phyloP scores from a whole-genome alignment of 176 grass and related monocot genomes.

The Phoenix roebelenii region DNA sequence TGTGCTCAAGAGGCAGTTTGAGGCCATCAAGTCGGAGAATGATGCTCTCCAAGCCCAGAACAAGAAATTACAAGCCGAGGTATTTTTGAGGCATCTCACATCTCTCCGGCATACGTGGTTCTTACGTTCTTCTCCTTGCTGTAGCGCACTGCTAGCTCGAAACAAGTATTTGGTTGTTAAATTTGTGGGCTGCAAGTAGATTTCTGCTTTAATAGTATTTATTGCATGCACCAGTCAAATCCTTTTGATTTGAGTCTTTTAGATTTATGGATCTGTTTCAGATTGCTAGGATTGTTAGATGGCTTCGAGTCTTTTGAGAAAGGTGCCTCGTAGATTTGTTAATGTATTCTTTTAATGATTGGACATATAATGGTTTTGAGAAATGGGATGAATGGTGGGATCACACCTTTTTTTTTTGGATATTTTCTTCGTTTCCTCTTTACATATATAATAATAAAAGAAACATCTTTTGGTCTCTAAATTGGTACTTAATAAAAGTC shows the following conservation, averaged over 20 bases:
- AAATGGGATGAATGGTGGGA: no score
- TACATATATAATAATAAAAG: no score
- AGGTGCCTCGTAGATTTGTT: not conserved
- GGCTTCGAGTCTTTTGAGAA: not conserved
- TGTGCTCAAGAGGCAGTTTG: conserved; percentile 9
- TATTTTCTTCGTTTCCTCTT: no score
- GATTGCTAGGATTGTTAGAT: no score
- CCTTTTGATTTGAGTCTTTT: not conserved
- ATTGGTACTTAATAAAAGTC: no score
- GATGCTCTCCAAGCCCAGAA: conserved; percentile 6
- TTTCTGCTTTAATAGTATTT: not conserved
- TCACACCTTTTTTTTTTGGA: no score
- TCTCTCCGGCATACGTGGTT: no score
- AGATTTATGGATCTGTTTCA: not conserved
- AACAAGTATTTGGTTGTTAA: not conserved
- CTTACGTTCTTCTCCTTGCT: not conserved
- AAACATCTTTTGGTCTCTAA: no score
- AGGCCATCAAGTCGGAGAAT: conserved; percentile 16
- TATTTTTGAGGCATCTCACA: not conserved
- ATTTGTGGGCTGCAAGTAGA: not conserved
- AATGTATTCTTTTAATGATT: conserved; percentile 1
- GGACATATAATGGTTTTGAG: not conserved
- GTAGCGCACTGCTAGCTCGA: not conserved
- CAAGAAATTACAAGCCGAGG: conserved; percentile 16
- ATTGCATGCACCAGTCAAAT: not conserved